A percentile compares a stretch with the other conserved stretches of the same genome.
Evolutionary conservation across 495 filamentous ascomycete genomes (phyloP).

Genomic region (Apiosordaria backusii): DNA sequence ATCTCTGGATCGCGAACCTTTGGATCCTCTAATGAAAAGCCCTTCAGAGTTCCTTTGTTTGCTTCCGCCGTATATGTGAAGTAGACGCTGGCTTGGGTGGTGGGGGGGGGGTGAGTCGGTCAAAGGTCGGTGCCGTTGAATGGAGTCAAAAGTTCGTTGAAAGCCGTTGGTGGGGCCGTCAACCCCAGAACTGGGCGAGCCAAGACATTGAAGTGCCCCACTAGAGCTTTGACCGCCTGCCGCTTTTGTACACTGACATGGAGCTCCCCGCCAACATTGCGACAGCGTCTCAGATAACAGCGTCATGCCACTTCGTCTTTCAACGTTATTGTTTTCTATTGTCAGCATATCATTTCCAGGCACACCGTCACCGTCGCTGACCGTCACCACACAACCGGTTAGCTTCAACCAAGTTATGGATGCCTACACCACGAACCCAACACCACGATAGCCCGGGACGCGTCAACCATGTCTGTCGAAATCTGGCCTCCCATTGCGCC

Average conservation of each 20-base stretch:
- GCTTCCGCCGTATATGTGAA: neutral
- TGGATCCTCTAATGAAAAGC: neutral
- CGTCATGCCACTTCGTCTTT: neutral
- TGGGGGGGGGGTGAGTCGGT: neutral
- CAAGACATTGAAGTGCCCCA: constrained; percentile 9
- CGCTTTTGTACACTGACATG: constrained; percentile 1
- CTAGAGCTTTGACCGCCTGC: constrained; percentile 11
- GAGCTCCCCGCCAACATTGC: constrained; percentile 9
- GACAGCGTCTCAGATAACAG: neutral
- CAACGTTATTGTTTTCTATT: neutral
- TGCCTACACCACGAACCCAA: constrained; percentile 28
- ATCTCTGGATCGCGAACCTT: neutral
- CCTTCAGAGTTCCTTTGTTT: too few relatives aligned
- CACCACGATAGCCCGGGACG: constrained; percentile 17
- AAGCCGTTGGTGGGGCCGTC: neutral
- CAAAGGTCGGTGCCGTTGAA: neutral
- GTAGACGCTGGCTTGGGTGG: too few relatives aligned
- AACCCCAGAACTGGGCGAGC: constrained; percentile 1
- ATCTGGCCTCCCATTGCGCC: constrained; percentile 70
- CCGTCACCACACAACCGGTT: neutral
- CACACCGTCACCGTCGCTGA: neutral
- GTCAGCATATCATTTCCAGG: neutral
- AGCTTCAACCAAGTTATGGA: constrained; percentile 27
- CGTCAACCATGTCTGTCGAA: constrained; percentile 63
- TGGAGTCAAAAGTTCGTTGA: neutral